Evolutionary conservation across 2,329 filamentous ascomycete species (phyloP), one percentile per base, ranked within the genome.

Genomic region (Neofusicoccum sp.): DNA sequence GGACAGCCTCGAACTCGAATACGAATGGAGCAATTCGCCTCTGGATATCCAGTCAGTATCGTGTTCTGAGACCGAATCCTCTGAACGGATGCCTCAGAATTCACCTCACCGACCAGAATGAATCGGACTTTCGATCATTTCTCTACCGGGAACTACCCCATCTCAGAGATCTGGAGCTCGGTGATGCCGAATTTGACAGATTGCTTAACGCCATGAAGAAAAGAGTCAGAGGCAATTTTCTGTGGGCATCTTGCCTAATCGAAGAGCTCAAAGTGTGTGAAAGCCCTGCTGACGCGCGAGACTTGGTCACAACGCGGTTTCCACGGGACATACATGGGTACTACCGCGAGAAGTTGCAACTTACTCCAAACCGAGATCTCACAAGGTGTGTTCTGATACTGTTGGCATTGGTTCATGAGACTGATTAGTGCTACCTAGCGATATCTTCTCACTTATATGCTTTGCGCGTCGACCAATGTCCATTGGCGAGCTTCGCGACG

Each of bases 231-330:
- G 60, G 60, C 1, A 62, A 62, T n/a, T 62, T 62, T 4, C 53
- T 62, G 3, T 62, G 60, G 53, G 60, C 60, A 6, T 26, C 14
- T 8, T 48, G 47, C 28, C 59, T 62, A 54, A 48, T 62, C 14
- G 28, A 44, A 8, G 33, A 56, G 3, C n/a, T 62, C 20, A 44
- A 14, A 14, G 8, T 40, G 11, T 14, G 31, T 5, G 48, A 36
- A 3, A 62, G 43, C 28, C 28, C 28, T 8, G 43, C 31, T 9
- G 54, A 49, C n/a, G 33, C 53, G 14, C 34, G 45, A 12, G 28
- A 59, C 4, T 12, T 49, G 8, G 45, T 62, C n/a, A n/a, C 34
- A 16, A 36, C 6, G 7, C 24, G 40, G 4, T n/a, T 16, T 2
- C 28, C 38, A 4, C 34, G 40, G 53, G 24, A 20, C n/a, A 12